A percentile compares a stretch with the other conserved stretches of the same genome.
phyloP scores from a whole-genome alignment of 257 asterid genomes.

The Apocynum venetum region DNA sequence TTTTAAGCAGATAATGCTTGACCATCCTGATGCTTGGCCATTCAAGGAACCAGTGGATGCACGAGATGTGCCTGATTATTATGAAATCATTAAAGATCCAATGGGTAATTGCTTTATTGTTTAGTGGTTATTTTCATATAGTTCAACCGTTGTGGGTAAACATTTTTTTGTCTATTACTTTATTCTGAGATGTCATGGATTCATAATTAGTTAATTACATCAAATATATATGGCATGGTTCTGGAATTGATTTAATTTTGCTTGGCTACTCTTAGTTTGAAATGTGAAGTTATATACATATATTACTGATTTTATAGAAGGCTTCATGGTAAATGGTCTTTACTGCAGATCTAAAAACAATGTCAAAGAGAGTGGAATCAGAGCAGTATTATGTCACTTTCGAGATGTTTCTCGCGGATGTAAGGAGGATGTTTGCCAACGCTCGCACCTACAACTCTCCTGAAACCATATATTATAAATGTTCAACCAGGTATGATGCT shows the following conservation, averaged over 20 bases:
- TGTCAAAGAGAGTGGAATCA: slow-evolving; percentile 91
- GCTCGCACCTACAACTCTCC: slow-evolving; percentile 98
- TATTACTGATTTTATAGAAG: not conserved
- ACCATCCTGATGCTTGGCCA: slow-evolving; percentile 99
- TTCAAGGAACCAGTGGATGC: slow-evolving; percentile 97
- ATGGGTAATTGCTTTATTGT: slow-evolving; percentile 48
- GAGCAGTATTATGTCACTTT: slow-evolving; percentile 82
- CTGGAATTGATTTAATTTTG: not conserved
- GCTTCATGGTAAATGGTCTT: not conserved
- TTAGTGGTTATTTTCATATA: not conserved
- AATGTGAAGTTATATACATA: not conserved
- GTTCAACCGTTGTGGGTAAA: not conserved
- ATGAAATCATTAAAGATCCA: slow-evolving; percentile 90
- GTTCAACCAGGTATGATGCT: slow-evolving; percentile 71
- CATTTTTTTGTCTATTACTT: not conserved
- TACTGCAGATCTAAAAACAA: slow-evolving; percentile 72
- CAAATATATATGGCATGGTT: not conserved
- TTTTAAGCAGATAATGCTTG: slow-evolving; percentile 69
- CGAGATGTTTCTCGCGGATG: slow-evolving; percentile 93
- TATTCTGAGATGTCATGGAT: not conserved
- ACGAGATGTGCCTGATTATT: slow-evolving; percentile 96
- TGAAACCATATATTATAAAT: slow-evolving; percentile 82
- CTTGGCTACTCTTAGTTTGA: not conserved
- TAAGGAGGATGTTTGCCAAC: slow-evolving; percentile 72
- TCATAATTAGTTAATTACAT: not conserved